Evolutionary conservation across 2,329 filamentous ascomycete species (phyloP).

Genomic region (Hypocrella siamensis): DNA sequence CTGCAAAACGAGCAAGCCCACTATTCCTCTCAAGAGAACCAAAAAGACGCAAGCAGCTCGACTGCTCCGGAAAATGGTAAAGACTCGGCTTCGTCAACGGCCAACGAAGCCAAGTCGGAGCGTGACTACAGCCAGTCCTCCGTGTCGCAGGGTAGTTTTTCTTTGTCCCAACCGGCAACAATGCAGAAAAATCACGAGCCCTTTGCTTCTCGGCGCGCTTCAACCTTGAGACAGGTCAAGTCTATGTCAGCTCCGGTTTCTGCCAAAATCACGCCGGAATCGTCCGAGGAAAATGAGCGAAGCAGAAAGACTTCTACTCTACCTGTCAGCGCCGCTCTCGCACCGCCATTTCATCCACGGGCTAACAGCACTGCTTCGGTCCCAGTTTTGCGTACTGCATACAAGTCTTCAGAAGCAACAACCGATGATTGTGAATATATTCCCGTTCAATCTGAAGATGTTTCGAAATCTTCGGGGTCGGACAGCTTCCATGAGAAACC

Average conservation of each 20-base stretch:
- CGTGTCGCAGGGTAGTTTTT: constrained; percentile 5
- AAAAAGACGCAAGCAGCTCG: constrained; percentile 8
- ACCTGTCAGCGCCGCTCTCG: constrained; percentile 29
- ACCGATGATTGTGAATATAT: constrained; percentile 1
- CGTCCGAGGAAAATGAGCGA: constrained; percentile 9
- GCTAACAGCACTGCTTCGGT: constrained; percentile 7
- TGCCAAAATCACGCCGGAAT: constrained; percentile 7
- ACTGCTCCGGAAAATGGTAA: constrained; percentile 5
- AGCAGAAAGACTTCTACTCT: constrained; percentile 20
- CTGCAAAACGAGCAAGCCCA: constrained; percentile 26
- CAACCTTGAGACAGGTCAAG: constrained; percentile 15
- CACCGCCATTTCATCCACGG: constrained; percentile 32
- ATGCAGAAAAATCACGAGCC: constrained; percentile 4
- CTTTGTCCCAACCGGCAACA: constrained; percentile 4
- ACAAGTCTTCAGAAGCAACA: constrained; percentile 1
- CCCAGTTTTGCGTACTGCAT: constrained; percentile 1
- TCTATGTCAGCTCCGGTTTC: constrained; percentile 8
- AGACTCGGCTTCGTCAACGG: constrained; percentile 4
- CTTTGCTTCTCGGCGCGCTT: constrained; percentile 6
- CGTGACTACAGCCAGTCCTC: constrained; percentile 5
- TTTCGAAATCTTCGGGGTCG: constrained; percentile 5
- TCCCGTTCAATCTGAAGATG: not conserved
- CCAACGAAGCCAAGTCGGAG: constrained; percentile 6
- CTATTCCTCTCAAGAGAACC: constrained; percentile 20
- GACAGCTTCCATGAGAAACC: constrained; percentile 16